Percentiles rank a stretch among this genome's conserved stretches.
phyloP scores from a whole-genome alignment of 352 stramenopile species.

The Phytopythium cucurbitacearum region DNA sequence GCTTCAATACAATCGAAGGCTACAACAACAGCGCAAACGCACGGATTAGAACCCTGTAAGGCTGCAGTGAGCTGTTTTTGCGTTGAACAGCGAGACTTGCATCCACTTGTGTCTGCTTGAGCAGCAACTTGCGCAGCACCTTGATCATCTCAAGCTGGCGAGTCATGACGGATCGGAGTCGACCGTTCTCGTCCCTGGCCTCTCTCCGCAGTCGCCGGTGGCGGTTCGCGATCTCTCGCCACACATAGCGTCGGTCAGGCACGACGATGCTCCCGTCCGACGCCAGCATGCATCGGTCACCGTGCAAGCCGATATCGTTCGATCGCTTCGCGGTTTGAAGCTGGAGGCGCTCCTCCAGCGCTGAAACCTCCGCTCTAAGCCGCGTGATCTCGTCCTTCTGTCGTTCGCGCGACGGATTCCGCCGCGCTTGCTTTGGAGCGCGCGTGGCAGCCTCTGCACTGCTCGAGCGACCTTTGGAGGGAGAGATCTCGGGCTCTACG shows the following conservation, averaged over 20 bases:
- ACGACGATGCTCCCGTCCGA: background rate
- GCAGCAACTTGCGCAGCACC: constrained; percentile 2
- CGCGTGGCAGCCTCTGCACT: no score
- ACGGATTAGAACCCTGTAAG: background rate
- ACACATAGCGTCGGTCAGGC: background rate
- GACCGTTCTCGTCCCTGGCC: background rate
- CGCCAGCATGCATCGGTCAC: background rate
- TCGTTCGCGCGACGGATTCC: constrained; percentile 5
- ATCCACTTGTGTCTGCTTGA: background rate
- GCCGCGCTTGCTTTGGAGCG: no score
- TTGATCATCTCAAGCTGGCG: background rate
- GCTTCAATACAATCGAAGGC: background rate
- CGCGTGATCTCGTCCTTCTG: constrained; percentile 19
- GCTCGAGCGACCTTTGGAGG: no score
- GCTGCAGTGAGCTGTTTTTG: background rate
- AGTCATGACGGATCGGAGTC: background rate
- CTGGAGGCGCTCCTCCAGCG: constrained; percentile 13
- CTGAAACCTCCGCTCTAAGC: constrained; percentile 13
- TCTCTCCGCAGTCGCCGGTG: background rate
- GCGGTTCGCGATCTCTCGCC: background rate
- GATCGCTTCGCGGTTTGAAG: constrained; percentile 9
- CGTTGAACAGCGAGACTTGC: background rate
- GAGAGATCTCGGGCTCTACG: no score
- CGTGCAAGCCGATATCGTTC: background rate
- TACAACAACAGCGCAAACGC: background rate